Evolutionary conservation across 495 filamentous ascomycete genomes (phyloP).

Genomic region (Tricharina praecox): DNA sequence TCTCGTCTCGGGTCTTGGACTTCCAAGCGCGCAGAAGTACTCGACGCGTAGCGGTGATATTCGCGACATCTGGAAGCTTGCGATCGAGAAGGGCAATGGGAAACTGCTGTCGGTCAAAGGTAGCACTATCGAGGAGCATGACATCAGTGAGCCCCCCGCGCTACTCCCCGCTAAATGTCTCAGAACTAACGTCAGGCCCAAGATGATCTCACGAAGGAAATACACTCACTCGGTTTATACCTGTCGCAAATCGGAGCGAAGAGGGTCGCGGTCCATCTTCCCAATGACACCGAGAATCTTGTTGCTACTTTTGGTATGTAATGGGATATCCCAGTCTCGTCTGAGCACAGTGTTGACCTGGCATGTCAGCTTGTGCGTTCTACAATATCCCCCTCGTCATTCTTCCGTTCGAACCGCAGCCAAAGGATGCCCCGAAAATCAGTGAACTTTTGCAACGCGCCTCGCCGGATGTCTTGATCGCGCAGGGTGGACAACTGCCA

Average conservation of each 20-base stretch:
- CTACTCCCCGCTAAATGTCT: background rate
- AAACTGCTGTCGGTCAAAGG: constrained; percentile 71
- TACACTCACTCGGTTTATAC: constrained; percentile 68
- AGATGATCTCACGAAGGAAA: constrained; percentile 63
- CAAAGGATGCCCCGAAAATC: constrained; percentile 36
- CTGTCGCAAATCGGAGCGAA: constrained; percentile 46
- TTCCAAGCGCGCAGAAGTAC: constrained; percentile 70
- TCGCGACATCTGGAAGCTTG: constrained; percentile 77
- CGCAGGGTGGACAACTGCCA: constrained; percentile 73
- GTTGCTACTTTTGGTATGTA: constrained; percentile 47
- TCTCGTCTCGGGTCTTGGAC: constrained; percentile 62
- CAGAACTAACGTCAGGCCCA: constrained; percentile 5
- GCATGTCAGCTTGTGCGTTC: constrained; percentile 53
- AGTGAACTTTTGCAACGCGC: constrained; percentile 51
- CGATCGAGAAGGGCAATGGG: constrained; percentile 43
- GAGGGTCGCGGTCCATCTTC: constrained; percentile 75
- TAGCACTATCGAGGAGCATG: constrained; percentile 52
- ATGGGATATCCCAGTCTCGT: background rate
- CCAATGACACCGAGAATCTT: constrained; percentile 82
- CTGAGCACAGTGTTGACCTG: too few relatives aligned
- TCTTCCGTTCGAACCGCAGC: constrained; percentile 58
- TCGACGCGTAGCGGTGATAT: constrained; percentile 67
- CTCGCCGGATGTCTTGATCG: constrained; percentile 63
- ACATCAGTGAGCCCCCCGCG: constrained; percentile 22
- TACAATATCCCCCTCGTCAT: constrained; percentile 65